Conservation (phyloP, 2,329 filamentous ascomycete genomes). For the Lasiodiplodia gonubiensis region DNA sequence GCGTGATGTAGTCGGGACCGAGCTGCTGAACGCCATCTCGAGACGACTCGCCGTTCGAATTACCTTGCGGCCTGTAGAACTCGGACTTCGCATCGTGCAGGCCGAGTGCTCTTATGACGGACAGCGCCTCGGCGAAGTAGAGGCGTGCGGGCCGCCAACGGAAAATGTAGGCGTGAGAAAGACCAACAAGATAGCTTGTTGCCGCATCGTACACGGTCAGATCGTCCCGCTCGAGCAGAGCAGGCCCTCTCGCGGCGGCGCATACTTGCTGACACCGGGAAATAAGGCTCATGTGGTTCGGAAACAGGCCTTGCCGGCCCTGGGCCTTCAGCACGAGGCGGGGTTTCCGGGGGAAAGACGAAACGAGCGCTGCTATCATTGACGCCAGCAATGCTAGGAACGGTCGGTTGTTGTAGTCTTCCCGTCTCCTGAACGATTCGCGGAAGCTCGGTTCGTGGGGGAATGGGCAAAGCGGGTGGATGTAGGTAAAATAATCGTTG, state of each 20-base stretch:
- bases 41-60: slow-evolving; percentile 10
- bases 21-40: slow-evolving; percentile 5
- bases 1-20: slow-evolving; percentile 47
- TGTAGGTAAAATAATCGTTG: slow-evolving; percentile 84
- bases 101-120: slow-evolving; percentile 70
- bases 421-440: slow-evolving; percentile 68
- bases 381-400: slow-evolving; percentile 75
- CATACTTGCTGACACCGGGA: slow-evolving; percentile 74
- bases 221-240: slow-evolving; percentile 60
- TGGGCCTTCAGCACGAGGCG: slow-evolving; percentile 72
- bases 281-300: slow-evolving; percentile 71
- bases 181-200: slow-evolving; percentile 76
- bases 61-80: slow-evolving; percentile 18
- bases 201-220: slow-evolving; percentile 67
- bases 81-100: slow-evolving; percentile 62
- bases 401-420: slow-evolving; percentile 68
- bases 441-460: slow-evolving; percentile 80
- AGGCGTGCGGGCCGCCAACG: slow-evolving; percentile 70
- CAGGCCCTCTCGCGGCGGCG: slow-evolving; percentile 67
- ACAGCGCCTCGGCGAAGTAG: slow-evolving; percentile 75
- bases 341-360: slow-evolving; percentile 76
- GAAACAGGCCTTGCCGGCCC: slow-evolving; percentile 68
- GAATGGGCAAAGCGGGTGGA: slow-evolving; percentile 77
- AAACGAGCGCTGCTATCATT: slow-evolving; percentile 75
- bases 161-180: slow-evolving; percentile 71